These are phyloP conservation scores for Ophiostoma sp. DNA, from an alignment of 2,329 filamentous ascomycete species.

Conservation along the genomic window DNA sequence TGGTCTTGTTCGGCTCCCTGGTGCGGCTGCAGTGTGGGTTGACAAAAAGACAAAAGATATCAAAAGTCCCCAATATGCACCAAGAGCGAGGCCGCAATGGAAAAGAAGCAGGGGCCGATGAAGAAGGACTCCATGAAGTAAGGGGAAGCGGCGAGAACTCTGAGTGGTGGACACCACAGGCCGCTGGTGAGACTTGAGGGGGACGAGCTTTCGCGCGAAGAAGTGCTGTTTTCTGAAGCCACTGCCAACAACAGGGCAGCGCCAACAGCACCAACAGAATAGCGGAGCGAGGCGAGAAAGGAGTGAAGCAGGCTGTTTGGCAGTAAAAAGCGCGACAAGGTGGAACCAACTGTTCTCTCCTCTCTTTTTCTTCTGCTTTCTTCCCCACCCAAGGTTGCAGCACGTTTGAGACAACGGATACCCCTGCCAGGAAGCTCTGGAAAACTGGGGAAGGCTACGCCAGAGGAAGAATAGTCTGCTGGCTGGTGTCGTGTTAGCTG, in stretches of 20 bases:
- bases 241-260: not conserved
- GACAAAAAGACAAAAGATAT: not conserved
- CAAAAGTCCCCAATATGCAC: not conserved
- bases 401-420: not conserved
- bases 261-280: not conserved
- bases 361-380: not conserved
- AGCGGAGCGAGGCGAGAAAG: not conserved
- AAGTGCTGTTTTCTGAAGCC: not conserved
- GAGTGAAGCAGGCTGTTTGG: not conserved
- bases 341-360: not conserved
- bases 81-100: not conserved
- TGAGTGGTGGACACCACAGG: not conserved
- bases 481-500: constrained; percentile 20
- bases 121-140: not conserved
- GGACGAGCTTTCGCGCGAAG: not conserved
- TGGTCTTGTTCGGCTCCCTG: not conserved
- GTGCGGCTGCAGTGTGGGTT: not conserved
- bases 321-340: not conserved
- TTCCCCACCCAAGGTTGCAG: constrained; percentile 18
- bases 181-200: not conserved
- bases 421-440: constrained; percentile 11
- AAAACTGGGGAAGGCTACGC: constrained; percentile 20
- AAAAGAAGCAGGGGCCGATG: not conserved
- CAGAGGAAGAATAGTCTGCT: not conserved
- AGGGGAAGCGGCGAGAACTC: not conserved